Percentiles rank a stretch among this genome's conserved stretches.
These are phyloP conservation scores for Linnemannia zychae DNA, from an alignment of 192 early-diverging fungal genomes.

Conservation along the genomic window DNA sequence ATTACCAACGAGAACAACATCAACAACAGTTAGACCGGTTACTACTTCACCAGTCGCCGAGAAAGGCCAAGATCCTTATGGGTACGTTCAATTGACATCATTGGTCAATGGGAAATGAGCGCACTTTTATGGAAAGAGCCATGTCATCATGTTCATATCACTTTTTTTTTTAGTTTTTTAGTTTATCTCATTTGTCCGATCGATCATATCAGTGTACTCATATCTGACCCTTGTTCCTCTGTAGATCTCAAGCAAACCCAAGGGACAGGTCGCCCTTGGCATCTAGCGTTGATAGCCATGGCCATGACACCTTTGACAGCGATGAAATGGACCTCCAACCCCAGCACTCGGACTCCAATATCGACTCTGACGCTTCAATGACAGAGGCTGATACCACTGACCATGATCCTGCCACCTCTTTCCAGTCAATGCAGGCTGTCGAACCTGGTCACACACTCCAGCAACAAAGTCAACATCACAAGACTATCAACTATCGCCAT, in stretches of 20 bases:
- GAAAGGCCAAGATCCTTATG: neutral
- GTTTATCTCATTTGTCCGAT: neutral
- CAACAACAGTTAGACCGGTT: neutral
- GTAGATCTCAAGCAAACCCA: neutral
- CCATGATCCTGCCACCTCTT: neutral
- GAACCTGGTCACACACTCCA: neutral
- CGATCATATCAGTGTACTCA: neutral
- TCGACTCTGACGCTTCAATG: conserved; percentile 19
- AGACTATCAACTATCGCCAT: conserved; percentile 5
- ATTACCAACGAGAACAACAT: neutral
- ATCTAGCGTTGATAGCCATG: conserved; percentile 29
- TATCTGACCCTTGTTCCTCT: neutral
- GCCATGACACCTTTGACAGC: conserved; percentile 30
- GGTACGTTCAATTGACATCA: neutral
- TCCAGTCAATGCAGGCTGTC: neutral
- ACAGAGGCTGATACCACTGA: neutral
- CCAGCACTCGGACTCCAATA: neutral
- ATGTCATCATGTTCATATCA: conserved; percentile 13
- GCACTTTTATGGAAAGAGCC: neutral
- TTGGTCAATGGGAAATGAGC: conserved; percentile 1
- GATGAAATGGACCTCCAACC: conserved; percentile 41
- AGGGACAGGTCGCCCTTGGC: conserved; percentile 22
- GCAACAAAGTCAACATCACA: neutral
- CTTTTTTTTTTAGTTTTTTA: conserved; percentile 10
- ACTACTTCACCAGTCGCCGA: neutral